Percentiles rank a stretch among this genome's conserved stretches.
Evolutionary conservation across 1,284 basidiomycete genomes (phyloP).

Genomic region (Hemileia vastatrix): DNA sequence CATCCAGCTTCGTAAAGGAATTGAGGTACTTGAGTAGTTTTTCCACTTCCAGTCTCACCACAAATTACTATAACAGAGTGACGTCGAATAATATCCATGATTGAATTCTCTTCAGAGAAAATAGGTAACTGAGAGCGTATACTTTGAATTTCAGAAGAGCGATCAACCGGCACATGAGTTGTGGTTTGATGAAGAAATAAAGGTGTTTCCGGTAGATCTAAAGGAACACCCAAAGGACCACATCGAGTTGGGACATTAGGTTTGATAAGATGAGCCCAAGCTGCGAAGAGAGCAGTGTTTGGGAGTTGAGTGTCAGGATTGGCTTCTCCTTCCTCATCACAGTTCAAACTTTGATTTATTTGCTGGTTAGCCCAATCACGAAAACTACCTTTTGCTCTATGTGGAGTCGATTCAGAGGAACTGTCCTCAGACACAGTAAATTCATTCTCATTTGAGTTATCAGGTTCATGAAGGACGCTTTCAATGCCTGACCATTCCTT

Average conservation of each 20-base stretch:
- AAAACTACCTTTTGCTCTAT: constrained; percentile 22
- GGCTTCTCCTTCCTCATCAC: neutral
- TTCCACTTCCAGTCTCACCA: constrained; percentile 89
- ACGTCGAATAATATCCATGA: constrained; percentile 81
- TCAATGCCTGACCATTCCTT: constrained; percentile 19
- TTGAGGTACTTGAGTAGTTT: constrained; percentile 96
- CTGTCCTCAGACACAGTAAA: neutral
- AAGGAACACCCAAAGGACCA: constrained; percentile 15
- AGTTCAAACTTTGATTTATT: neutral
- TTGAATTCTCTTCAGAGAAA: constrained; percentile 81
- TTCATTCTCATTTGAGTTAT: constrained; percentile 1
- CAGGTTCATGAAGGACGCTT: neutral
- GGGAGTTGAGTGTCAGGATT: neutral
- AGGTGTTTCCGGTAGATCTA: constrained; percentile 21
- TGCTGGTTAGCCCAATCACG: constrained; percentile 24
- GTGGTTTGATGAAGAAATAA: constrained; percentile 29
- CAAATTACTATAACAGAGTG: constrained; percentile 68
- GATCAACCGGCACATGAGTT: constrained; percentile 57
- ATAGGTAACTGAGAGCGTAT: constrained; percentile 75
- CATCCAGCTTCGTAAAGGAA: constrained; percentile 90
- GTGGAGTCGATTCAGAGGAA: neutral
- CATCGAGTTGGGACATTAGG: neutral
- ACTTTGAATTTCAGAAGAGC: constrained; percentile 66
- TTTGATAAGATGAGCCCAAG: neutral
- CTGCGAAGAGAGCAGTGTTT: neutral